These are phyloP conservation scores for Podaxis mareebaensis DNA, from an alignment of 768 basidiomycete species.

Conservation along the genomic window DNA sequence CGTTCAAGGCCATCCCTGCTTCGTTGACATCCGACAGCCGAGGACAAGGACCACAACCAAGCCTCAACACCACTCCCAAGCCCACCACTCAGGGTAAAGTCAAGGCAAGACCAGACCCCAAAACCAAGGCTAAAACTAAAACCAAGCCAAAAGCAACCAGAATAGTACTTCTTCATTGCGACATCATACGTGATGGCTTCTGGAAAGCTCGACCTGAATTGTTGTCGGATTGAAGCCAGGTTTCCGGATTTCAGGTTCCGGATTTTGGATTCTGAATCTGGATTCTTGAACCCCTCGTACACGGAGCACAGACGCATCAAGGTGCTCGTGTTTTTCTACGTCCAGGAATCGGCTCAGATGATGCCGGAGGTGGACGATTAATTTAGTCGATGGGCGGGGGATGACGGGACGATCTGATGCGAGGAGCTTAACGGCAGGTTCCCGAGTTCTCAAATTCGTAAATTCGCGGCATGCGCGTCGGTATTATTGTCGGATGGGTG, in stretches of 20 bases:
- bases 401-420: background rate
- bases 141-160: constrained; percentile 31
- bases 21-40: background rate
- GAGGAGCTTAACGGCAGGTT: background rate
- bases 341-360: background rate
- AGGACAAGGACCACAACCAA: background rate
- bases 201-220: constrained; percentile 67
- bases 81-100: constrained; percentile 22
- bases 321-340: background rate
- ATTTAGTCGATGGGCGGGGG: background rate
- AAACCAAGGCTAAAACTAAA: constrained; percentile 21
- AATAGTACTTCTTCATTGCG: constrained; percentile 72
- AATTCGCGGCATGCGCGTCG: background rate
- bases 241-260: background rate
- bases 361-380: background rate
- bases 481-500: too few species aligned
- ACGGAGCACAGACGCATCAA: background rate
- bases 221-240: constrained; percentile 34
- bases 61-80: constrained; percentile 10
- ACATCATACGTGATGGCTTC: constrained; percentile 81
- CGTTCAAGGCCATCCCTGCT: background rate
- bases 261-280: too few species aligned
- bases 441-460: background rate
- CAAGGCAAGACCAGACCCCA: constrained; percentile 22
- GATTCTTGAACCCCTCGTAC: background rate